These are phyloP conservation scores for Nectriaceae sp. DNA, from an alignment of 2,329 filamentous ascomycete species.

Conservation along the genomic window DNA sequence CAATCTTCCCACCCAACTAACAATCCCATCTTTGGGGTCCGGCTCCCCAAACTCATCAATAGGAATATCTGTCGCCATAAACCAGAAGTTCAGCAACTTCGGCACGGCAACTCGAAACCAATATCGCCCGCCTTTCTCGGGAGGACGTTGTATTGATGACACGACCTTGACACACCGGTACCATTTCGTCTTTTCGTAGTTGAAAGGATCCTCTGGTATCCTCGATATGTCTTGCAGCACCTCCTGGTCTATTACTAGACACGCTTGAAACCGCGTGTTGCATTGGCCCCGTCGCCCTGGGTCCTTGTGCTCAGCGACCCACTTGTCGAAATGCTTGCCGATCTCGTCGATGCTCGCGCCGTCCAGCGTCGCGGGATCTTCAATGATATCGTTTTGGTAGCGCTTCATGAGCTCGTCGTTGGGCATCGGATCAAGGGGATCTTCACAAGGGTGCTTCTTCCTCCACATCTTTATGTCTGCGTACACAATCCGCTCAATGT, in stretches of 20 bases:
- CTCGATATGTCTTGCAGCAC: background rate
- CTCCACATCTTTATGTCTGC: background rate
- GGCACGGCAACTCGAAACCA: constrained; percentile 1
- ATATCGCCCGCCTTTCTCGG: background rate
- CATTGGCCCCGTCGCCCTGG: background rate
- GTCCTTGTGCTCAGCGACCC: constrained; percentile 7
- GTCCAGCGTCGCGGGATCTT: constrained; percentile 10
- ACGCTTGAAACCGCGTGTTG: constrained; percentile 2
- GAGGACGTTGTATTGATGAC: background rate
- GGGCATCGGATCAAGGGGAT: constrained; percentile 4
- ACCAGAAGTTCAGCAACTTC: constrained; percentile 2
- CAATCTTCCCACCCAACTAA: constrained; percentile 1
- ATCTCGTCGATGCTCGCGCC: constrained; percentile 5
- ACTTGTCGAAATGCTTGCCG: constrained; percentile 13
- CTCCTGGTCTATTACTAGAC: constrained; percentile 1
- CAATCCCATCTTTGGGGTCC: constrained; percentile 1
- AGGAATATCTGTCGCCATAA: constrained; percentile 1
- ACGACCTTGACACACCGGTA: constrained; percentile 3
- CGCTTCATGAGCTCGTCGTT: constrained; percentile 11
- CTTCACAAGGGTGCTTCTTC: background rate
- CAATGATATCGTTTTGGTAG: constrained; percentile 11
- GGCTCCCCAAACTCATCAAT: background rate
- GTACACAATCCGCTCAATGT: constrained; percentile 4
- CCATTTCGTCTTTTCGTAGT: constrained; percentile 2
- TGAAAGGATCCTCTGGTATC: constrained; percentile 1